Base-by-base conservation (phyloP, 73 alveolate genomes). In the Tetrahymena borealis region DNA sequence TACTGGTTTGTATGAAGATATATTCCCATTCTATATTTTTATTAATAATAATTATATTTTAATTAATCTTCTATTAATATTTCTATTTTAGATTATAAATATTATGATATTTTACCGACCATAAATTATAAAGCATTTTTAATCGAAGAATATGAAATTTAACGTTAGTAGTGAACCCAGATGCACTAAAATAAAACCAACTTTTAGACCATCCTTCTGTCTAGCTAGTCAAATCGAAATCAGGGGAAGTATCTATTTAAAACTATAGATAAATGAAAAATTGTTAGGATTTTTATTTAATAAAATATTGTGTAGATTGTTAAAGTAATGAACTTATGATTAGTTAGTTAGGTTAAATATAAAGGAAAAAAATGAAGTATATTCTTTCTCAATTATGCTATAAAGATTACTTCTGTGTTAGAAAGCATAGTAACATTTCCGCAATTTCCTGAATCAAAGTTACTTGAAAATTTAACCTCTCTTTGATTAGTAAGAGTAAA, bases 41-140 rank as follows among this genome's bases (percentile, higher is more conserved):
- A n/a, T 18, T 60, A 60, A 24, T n/a, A n/a, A n/a, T n/a, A n/a
- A n/a, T n/a, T n/a, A n/a, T n/a, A n/a, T n/a, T n/a, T n/a, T n/a
- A n/a, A n/a, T n/a, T n/a, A n/a, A n/a, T n/a, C n/a, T n/a, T n/a
- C n/a, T n/a, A n/a, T n/a, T n/a, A n/a, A n/a, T n/a, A 77, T 95
- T 95, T 96, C 94, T 94, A 40, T 94, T 90, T 91, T 94, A 90
- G 16, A 95, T 90, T 2, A 90, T 91, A 38, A 95, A 91, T 1
- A 93, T 40, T 20, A 95, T 16, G 1, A 92, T 78, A 18, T 96
- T 96, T 37, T 95, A 95, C 85, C 85, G 85, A 60, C 85, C 85
- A 60, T 60, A 60, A 60, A 60, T 60, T 60, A 60, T 60, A 60
- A 24, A 60, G 85, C 85, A 60, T 60, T 60, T 60, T 60, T 60